Evolutionary conservation across 2,329 filamentous ascomycete genomes (phyloP), one percentile per base, ranked within the genome.

Genomic region (Fusarium circinatum): DNA sequence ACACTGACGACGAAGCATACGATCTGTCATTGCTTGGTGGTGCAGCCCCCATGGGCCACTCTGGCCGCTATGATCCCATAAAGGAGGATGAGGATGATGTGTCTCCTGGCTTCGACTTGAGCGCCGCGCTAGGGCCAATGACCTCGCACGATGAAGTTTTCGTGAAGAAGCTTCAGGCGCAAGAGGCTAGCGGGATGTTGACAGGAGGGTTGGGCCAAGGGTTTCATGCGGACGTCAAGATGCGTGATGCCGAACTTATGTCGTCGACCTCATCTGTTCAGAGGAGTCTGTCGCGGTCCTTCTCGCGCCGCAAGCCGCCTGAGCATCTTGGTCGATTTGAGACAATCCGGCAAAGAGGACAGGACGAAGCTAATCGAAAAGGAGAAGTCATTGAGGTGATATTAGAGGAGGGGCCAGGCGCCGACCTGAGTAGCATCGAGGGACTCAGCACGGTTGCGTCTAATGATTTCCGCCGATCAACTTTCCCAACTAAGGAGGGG

Each of bases 341-440:
- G 56, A 87, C 85, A 1, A 81, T 90, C 61, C 85, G 83, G 62
- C 82, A 85, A 26, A 81, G 88, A 24, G 89, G 86, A 0, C 89
- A 91, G 78, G 84, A 82, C 17, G 88, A 90, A 76, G 90, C 90
- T 2, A 90, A 91, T 75, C 86, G 86, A 65, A 83, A 86, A n/a
- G 89, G 89, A 22, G 84, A 90, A 72, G 86, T 90, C 5, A 88
- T 91, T 65, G 86, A 90, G 76, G 87, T 91, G 6, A 86, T 91
- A 51, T 80, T 90, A 32, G 79, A 82, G 48, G 78, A 80, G 39
- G 76, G 78, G 5, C 79, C 84, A 22, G 83, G 83, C 4, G 83
- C 86, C n/a, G 88, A 90, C 68, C 74, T 90, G 59, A 89, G 87
- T 72, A 82, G 83, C 45, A 84, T 89, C 74, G 83, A 85, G 9